phyloP scores from a whole-genome alignment of 1,284 basidiomycete species.

The Amylostereum areolatum region DNA sequence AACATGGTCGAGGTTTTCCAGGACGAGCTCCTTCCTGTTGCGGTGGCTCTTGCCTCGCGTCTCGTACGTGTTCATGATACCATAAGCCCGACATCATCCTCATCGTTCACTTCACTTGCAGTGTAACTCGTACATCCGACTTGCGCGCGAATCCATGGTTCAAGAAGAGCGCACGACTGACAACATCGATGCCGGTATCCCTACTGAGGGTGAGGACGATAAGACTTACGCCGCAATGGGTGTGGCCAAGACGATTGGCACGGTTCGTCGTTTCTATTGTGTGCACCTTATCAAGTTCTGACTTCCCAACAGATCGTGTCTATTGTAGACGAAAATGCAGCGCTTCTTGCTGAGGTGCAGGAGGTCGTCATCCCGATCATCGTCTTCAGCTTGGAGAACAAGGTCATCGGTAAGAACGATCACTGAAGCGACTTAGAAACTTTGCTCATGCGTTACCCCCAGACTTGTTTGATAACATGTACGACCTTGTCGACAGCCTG shows the following conservation, averaged over 20 bases:
- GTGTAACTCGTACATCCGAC: slow-evolving; percentile 80
- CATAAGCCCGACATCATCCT: background rate
- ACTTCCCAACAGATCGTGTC: slow-evolving; percentile 47
- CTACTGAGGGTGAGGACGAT: slow-evolving; percentile 63
- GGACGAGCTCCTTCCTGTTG: slow-evolving; percentile 81
- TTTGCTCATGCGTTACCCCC: background rate
- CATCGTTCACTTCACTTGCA: slow-evolving; percentile 20
- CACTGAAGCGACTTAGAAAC: too few species aligned
- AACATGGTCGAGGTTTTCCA: slow-evolving; percentile 84
- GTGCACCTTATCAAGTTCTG: background rate
- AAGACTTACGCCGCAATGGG: slow-evolving; percentile 85
- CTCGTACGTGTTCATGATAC: slow-evolving; percentile 44
- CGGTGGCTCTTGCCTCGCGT: slow-evolving; percentile 74
- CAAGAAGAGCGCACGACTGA: slow-evolving; percentile 42
- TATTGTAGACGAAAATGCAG: slow-evolving; percentile 68
- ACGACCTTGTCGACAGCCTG: slow-evolving; percentile 80
- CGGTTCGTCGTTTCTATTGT: slow-evolving; percentile 36
- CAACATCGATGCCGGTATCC: slow-evolving; percentile 43
- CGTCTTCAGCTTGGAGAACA: slow-evolving; percentile 69
- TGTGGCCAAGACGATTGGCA: slow-evolving; percentile 74
- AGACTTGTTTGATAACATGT: slow-evolving; percentile 89
- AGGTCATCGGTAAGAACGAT: slow-evolving; percentile 51
- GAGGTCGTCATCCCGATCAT: slow-evolving; percentile 79
- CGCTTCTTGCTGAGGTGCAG: slow-evolving; percentile 78
- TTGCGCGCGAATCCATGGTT: slow-evolving; percentile 60